Evolutionary conservation across 495 filamentous ascomycete genomes (phyloP).

Genomic region (Aspergillus indologenus): DNA sequence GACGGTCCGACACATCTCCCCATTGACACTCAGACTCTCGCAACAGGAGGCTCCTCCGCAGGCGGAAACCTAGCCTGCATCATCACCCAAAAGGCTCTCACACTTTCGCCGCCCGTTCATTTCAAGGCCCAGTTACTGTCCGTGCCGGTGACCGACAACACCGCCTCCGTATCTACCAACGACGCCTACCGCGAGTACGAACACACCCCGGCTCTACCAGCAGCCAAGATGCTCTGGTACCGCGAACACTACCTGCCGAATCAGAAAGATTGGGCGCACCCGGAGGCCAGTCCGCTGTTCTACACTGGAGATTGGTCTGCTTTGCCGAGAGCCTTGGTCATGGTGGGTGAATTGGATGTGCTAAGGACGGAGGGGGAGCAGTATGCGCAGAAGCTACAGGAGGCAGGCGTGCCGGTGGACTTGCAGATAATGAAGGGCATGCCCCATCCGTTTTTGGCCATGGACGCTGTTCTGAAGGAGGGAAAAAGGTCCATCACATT

Average conservation of each 20-base stretch:
- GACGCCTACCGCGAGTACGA: slow-evolving; percentile 49
- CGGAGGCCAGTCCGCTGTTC: slow-evolving; percentile 54
- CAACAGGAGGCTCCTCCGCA: slow-evolving; percentile 55
- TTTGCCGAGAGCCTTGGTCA: slow-evolving; percentile 49
- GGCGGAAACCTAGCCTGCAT: slow-evolving; percentile 54
- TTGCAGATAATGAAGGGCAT: slow-evolving; percentile 56
- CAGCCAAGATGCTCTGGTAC: slow-evolving; percentile 59
- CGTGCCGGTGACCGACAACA: slow-evolving; percentile 59
- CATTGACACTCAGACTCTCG: slow-evolving; percentile 45
- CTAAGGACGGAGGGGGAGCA: slow-evolving; percentile 51
- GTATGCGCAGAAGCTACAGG: slow-evolving; percentile 45
- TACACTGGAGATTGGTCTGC: slow-evolving; percentile 47
- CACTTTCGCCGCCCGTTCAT: slow-evolving; percentile 38
- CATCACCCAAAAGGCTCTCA: slow-evolving; percentile 53
- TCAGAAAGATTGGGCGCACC: slow-evolving; percentile 39
- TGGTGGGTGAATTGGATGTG: slow-evolving; percentile 57
- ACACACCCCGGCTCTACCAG: slow-evolving; percentile 47
- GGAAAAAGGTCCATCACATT: slow-evolving; percentile 52
- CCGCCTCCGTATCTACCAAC: slow-evolving; percentile 43
- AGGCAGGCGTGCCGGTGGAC: slow-evolving; percentile 53
- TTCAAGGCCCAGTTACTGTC: slow-evolving; percentile 53
- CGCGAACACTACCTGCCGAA: slow-evolving; percentile 55
- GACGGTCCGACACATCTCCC: slow-evolving; percentile 37
- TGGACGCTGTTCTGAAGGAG: slow-evolving; percentile 54
- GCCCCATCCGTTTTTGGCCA: slow-evolving; percentile 61